Evolutionary conservation across 2,329 filamentous ascomycete genomes (phyloP).

Genomic region (Penicillium griseofulvum): DNA sequence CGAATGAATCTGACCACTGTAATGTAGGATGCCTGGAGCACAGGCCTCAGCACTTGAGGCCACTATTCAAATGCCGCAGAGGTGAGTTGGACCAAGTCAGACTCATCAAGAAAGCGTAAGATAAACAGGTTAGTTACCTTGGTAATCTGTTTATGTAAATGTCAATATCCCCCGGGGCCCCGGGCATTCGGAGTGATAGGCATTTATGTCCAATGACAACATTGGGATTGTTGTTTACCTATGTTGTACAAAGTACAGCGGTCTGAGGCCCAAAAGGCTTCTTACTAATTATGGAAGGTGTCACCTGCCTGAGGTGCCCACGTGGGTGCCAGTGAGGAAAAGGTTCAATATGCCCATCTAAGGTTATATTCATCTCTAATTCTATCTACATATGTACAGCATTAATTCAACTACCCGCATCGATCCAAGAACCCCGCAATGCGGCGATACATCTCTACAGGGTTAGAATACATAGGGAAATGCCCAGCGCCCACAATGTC

Average conservation of each 20-base stretch:
- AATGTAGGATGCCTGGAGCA: neutral
- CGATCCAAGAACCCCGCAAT: slow-evolving; percentile 18
- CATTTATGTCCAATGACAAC: neutral
- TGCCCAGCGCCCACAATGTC: slow-evolving; percentile 22
- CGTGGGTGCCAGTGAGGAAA: no score
- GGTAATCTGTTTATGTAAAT: neutral
- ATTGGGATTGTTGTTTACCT: no score
- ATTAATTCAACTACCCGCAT: neutral
- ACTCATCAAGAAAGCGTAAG: neutral
- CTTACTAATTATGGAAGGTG: neutral
- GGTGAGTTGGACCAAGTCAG: neutral
- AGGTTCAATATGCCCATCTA: neutral
- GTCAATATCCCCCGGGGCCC: neutral
- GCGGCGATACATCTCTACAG: slow-evolving; percentile 25
- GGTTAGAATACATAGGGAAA: slow-evolving; percentile 31
- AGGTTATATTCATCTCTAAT: neutral
- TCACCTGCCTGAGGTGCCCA: no score
- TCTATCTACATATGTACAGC: neutral
- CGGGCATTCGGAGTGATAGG: neutral
- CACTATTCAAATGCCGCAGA: no score
- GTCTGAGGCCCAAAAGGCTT: neutral
- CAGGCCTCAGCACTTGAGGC: no score
- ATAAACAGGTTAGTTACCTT: neutral
- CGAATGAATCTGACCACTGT: neutral
- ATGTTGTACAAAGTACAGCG: no score